Evolutionary conservation across 345 rosid genomes (phyloP).

Genomic region (Linum trigynum): DNA sequence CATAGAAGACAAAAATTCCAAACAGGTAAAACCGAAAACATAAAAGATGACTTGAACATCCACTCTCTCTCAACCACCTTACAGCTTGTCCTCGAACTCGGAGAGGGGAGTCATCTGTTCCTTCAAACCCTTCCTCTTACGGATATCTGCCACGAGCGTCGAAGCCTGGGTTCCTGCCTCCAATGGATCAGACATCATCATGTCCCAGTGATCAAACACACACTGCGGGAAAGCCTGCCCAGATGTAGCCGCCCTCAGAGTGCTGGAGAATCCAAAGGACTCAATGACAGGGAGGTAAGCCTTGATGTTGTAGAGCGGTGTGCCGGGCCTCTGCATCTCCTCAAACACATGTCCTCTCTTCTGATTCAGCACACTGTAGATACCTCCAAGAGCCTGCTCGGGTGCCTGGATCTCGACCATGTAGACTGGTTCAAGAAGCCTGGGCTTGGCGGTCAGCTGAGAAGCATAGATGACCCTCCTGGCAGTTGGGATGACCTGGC

Average conservation of each 20-base stretch:
- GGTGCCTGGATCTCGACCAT: conserved; percentile 87
- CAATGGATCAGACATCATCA: conserved; percentile 59
- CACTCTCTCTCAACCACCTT: background rate
- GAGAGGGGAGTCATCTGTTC: conserved; percentile 72
- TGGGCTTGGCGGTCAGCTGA: conserved; percentile 75
- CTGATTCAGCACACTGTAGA: conserved; percentile 82
- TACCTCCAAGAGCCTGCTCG: conserved; percentile 74
- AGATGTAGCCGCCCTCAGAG: conserved; percentile 65
- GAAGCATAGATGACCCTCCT: conserved; percentile 77
- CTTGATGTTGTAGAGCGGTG: conserved; percentile 75
- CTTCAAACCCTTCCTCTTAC: conserved; percentile 86
- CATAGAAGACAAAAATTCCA: too few relatives aligned
- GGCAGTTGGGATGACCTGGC: conserved; percentile 76
- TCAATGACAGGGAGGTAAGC: conserved; percentile 70
- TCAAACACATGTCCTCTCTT: conserved; percentile 81
- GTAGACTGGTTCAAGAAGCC: conserved; percentile 75
- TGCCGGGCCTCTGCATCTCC: conserved; percentile 80
- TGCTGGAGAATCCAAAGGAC: conserved; percentile 65
- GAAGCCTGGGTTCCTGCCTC: conserved; percentile 56
- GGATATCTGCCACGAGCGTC: conserved; percentile 39
- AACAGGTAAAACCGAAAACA: too few relatives aligned
- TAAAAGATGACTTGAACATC: too few relatives aligned
- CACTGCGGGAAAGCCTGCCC: conserved; percentile 85
- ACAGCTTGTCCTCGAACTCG: conserved; percentile 70
- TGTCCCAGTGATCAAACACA: conserved; percentile 85